Percentiles rank a stretch among this genome's conserved stretches.
Conservation (phyloP, 495 filamentous ascomycete genomes). For the Aspergillus wentii region DNA sequence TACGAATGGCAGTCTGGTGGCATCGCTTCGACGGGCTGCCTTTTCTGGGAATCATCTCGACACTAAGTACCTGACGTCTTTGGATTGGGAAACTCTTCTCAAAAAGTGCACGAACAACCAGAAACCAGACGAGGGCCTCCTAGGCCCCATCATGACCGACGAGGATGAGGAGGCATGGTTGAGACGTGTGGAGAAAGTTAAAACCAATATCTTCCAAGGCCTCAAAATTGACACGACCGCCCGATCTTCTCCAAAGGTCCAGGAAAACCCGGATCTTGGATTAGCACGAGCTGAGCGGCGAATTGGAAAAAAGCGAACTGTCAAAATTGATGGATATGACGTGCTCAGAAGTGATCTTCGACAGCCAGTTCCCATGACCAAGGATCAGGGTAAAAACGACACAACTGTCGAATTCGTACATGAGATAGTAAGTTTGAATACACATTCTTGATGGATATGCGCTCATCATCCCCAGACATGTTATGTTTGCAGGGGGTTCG, state of each 20-base stretch:
- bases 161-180: conserved; percentile 57
- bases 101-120: conserved; percentile 50
- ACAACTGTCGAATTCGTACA: too few relatives aligned
- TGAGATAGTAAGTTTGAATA: conserved; percentile 33
- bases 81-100: conserved; percentile 53
- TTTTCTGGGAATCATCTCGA: conserved; percentile 27
- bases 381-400: too few relatives aligned
- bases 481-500: conserved; percentile 49
- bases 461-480: conserved; percentile 36
- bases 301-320: conserved; percentile 54
- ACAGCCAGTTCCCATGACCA: too few relatives aligned
- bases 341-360: too few relatives aligned
- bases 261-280: conserved; percentile 32
- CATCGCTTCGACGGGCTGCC: too few relatives aligned
- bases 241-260: conserved; percentile 26
- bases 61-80: conserved; percentile 51
- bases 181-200: conserved; percentile 52
- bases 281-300: conserved; percentile 24
- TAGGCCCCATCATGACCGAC: conserved; percentile 14
- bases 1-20: too few relatives aligned
- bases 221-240: conserved; percentile 18
- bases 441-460: background rate
- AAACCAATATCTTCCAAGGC: conserved; percentile 56
- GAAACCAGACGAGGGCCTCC: conserved; percentile 7
- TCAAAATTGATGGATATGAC: conserved; percentile 55